Percentiles rank a stretch among this genome's conserved stretches.
phyloP scores from a whole-genome alignment of 257 asterid genomes.

The Cynanchum wilfordii region DNA sequence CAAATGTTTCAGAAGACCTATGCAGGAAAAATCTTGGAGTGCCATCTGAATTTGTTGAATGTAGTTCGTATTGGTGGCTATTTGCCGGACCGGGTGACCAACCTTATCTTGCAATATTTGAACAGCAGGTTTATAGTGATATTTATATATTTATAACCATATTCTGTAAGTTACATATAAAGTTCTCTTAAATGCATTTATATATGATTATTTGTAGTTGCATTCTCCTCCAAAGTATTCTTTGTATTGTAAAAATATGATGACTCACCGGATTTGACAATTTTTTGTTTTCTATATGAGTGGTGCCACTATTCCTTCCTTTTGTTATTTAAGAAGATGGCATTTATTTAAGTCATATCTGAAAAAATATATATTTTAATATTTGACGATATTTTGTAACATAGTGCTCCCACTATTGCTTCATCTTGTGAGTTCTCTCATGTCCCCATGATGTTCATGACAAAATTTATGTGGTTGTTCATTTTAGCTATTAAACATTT shows the following conservation, averaged over 20 bases:
- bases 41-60: slow-evolving; percentile 83
- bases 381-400: background rate
- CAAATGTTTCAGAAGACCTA: slow-evolving; percentile 95
- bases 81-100: slow-evolving; percentile 92
- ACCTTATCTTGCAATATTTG: slow-evolving; percentile 89
- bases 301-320: too few relatives aligned
- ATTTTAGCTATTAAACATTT: background rate
- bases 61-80: slow-evolving; percentile 85
- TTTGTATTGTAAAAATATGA: background rate
- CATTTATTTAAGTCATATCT: background rate
- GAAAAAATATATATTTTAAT: background rate
- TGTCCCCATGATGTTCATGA: background rate
- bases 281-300: too few relatives aligned
- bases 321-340: background rate
- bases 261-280: background rate
- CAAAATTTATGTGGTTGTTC: background rate
- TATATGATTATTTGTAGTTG: background rate
- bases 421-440: background rate
- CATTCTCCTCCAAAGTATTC: background rate
- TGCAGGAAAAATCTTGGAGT: slow-evolving; percentile 91
- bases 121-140: slow-evolving; percentile 62
- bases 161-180: background rate
- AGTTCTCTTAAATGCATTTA: background rate
- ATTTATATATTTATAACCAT: too few relatives aligned
- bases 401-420: background rate